Conservation (phyloP, 176 grass and related monocot genomes). For the Oryza brachyantha region DNA sequence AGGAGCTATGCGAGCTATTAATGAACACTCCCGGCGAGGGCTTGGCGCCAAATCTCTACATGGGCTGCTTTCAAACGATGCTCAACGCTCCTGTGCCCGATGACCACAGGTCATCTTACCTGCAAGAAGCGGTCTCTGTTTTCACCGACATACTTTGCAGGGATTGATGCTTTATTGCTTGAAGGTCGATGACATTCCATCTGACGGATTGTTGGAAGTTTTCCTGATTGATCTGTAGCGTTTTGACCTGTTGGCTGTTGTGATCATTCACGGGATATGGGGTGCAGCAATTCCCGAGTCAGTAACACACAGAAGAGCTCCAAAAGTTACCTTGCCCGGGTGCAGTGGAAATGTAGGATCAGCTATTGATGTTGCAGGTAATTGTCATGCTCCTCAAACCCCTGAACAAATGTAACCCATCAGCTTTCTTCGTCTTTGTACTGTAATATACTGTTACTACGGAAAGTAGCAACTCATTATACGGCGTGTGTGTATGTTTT, state of each 20-base stretch:
- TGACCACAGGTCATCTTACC: conserved; percentile 40
- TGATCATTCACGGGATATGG: background rate
- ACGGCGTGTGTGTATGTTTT: background rate
- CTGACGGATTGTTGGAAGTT: background rate
- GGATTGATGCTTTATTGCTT: conserved; percentile 13
- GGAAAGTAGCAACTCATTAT: background rate
- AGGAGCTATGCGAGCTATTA: conserved; percentile 64
- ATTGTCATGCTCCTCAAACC: background rate
- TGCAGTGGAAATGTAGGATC: background rate
- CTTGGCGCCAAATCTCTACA: conserved; percentile 35
- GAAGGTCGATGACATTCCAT: background rate
- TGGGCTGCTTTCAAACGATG: conserved; percentile 78
- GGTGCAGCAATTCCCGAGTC: background rate
- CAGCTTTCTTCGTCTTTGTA: background rate
- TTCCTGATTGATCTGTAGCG: background rate
- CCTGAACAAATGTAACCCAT: background rate
- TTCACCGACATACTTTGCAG: conserved; percentile 65
- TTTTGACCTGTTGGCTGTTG: background rate
- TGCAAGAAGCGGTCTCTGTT: conserved; percentile 63
- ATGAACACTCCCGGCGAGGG: conserved; percentile 34
- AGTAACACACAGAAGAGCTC: background rate
- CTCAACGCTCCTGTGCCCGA: conserved; percentile 55
- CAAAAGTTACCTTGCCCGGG: background rate
- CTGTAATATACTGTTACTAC: background rate
- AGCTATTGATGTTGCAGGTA: background rate